These are phyloP conservation scores for Bruguiera sexangula DNA, from an alignment of 345 rosid species.

Conservation along the genomic window DNA sequence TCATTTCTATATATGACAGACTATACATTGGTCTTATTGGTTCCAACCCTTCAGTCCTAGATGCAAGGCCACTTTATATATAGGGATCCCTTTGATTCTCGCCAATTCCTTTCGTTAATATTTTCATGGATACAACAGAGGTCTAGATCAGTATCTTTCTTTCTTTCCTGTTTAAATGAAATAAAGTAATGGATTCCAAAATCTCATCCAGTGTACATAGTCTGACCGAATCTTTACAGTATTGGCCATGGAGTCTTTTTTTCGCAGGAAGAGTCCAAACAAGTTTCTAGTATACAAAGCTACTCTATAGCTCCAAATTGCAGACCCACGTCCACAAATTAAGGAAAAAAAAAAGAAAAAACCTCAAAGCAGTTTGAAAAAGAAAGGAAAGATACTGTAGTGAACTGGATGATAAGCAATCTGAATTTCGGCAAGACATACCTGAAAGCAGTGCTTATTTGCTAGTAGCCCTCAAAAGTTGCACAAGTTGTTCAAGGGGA, in stretches of 20 bases:
- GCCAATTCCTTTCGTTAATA: slow-evolving; percentile 2
- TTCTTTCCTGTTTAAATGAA: too few species aligned
- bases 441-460: not conserved
- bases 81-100: too few species aligned
- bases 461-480: not conserved
- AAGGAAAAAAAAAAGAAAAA: not conserved
- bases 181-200: slow-evolving; percentile 17
- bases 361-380: slow-evolving; percentile 16
- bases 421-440: slow-evolving; percentile 18
- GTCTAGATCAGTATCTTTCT: slow-evolving; percentile 8
- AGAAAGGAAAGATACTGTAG: slow-evolving; percentile 11
- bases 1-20: too few species aligned
- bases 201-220: slow-evolving; percentile 6
- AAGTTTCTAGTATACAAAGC: too few species aligned
- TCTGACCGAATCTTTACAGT: not conserved
- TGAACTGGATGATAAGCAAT: slow-evolving; percentile 45
- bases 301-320: slow-evolving; percentile 20
- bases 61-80: too few species aligned
- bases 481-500: not conserved
- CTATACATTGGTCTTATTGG: too few species aligned
- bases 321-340: not conserved
- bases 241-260: not conserved
- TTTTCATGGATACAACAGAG: slow-evolving; percentile 2
- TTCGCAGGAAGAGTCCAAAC: not conserved
- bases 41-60: too few species aligned